phyloP scores from a whole-genome alignment of 2,329 filamentous ascomycete genomes.

The Orbilia ellipsospora region DNA sequence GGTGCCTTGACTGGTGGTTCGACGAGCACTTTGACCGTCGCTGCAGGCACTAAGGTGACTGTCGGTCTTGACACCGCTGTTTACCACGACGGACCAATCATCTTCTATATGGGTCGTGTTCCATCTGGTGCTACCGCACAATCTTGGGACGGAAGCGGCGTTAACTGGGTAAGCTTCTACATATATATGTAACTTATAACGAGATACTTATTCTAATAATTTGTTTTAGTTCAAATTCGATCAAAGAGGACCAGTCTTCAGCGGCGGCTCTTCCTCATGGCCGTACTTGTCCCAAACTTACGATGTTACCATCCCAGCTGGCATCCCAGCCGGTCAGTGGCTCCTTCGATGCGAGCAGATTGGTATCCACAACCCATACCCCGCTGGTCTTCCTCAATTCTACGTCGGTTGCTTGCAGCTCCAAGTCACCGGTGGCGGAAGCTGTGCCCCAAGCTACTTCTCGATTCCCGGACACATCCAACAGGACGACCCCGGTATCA shows the following conservation, averaged over 20 bases:
- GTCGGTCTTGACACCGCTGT: slow-evolving; percentile 62
- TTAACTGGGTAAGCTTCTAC: slow-evolving; percentile 56
- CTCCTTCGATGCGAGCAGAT: slow-evolving; percentile 62
- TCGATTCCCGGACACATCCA: slow-evolving; percentile 60
- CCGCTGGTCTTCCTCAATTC: slow-evolving; percentile 60
- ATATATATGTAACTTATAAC: not conserved
- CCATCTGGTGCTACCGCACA: slow-evolving; percentile 58
- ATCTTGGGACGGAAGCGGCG: slow-evolving; percentile 60
- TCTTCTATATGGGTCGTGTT: slow-evolving; percentile 61
- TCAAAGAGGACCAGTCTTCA: slow-evolving; percentile 42
- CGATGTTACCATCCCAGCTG: slow-evolving; percentile 58
- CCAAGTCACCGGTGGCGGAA: slow-evolving; percentile 60
- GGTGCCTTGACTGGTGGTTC: slow-evolving; percentile 40
- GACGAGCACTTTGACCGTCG: slow-evolving; percentile 60
- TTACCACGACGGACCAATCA: slow-evolving; percentile 62
- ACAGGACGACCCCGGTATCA: slow-evolving; percentile 59
- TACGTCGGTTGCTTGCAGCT: slow-evolving; percentile 61
- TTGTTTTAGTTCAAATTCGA: slow-evolving; percentile 45
- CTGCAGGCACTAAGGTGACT: slow-evolving; percentile 57
- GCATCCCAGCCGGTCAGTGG: slow-evolving; percentile 60
- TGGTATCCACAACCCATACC: slow-evolving; percentile 60
- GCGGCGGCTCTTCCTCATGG: slow-evolving; percentile 27
- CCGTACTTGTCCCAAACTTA: slow-evolving; percentile 38
- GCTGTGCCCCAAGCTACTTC: slow-evolving; percentile 62
- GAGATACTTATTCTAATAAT: not conserved